Percentiles rank a stretch among this genome's conserved stretches.
These are phyloP conservation scores for Solanum clarkiae DNA, from an alignment of 257 asterid genomes.

Conservation along the genomic window DNA sequence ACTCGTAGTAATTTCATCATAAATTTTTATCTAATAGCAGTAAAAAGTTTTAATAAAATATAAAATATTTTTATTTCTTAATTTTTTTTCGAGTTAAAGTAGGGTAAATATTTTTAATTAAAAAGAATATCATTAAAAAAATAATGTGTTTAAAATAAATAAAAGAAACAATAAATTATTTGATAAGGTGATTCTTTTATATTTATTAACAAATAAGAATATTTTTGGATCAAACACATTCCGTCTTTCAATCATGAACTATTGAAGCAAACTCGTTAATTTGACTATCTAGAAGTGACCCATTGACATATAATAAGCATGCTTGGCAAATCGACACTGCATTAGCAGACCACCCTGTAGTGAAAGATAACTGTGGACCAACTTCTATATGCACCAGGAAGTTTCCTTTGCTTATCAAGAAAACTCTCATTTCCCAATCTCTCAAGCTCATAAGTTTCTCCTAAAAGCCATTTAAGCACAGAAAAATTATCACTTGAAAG, in stretches of 20 bases:
- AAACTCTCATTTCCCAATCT: slow-evolving; percentile 57
- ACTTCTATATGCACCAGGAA: slow-evolving; percentile 45
- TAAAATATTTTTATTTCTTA: too few relatives aligned
- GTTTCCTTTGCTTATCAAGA: slow-evolving; percentile 22
- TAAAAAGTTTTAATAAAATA: too few relatives aligned
- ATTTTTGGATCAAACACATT: slow-evolving; percentile 15
- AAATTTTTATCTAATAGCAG: too few relatives aligned
- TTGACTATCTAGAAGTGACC: slow-evolving; percentile 35
- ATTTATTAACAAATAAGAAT: too few relatives aligned
- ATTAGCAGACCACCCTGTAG: slow-evolving; percentile 94
- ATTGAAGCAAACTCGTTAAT: slow-evolving; percentile 60
- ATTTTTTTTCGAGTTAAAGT: too few relatives aligned
- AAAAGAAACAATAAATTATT: too few relatives aligned
- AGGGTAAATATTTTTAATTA: too few relatives aligned
- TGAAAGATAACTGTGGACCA: slow-evolving; percentile 91
- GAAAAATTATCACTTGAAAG: slow-evolving; percentile 47
- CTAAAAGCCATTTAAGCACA: slow-evolving; percentile 71
- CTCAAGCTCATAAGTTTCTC: slow-evolving; percentile 86
- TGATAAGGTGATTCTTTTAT: too few relatives aligned
- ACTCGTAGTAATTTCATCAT: too few relatives aligned
- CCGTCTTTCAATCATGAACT: slow-evolving; percentile 93
- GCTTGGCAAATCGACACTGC: slow-evolving; percentile 86
- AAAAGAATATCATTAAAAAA: too few relatives aligned
- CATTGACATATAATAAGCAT: slow-evolving; percentile 51
- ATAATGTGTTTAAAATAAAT: too few relatives aligned